These are phyloP conservation scores for Coniochaeta ligniaria DNA, from an alignment of 2,329 filamentous ascomycete species.

Conservation along the genomic window DNA sequence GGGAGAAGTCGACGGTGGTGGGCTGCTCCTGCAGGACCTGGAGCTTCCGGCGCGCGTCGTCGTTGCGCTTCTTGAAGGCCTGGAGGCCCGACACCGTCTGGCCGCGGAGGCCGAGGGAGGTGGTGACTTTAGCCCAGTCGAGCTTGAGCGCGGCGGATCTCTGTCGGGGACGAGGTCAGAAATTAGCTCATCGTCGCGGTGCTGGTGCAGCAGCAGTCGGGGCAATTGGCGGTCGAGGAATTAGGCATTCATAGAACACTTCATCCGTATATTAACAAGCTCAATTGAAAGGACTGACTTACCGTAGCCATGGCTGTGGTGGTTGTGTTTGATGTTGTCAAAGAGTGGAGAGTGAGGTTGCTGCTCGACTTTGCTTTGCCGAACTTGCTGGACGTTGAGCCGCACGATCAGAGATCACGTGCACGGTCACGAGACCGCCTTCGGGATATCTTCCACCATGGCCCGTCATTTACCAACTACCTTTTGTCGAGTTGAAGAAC, in stretches of 20 bases:
- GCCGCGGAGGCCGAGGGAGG: constrained; percentile 91
- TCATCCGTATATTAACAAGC: neutral
- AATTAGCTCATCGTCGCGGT: constrained; percentile 48
- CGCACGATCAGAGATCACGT: neutral
- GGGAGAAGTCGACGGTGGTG: constrained; percentile 82
- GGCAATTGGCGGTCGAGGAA: neutral
- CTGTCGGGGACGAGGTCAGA: constrained; percentile 42
- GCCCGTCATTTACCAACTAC: too few relatives aligned
- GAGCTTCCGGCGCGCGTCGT: constrained; percentile 93
- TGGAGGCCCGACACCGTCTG: constrained; percentile 87
- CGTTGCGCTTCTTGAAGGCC: constrained; percentile 99
- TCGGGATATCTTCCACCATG: too few relatives aligned
- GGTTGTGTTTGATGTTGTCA: constrained; percentile 30
- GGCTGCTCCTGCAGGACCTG: constrained; percentile 75
- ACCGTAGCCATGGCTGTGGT: constrained; percentile 62
- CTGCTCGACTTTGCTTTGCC: constrained; percentile 38
- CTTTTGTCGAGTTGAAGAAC: too few relatives aligned
- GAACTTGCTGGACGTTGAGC: constrained; percentile 18
- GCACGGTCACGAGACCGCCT: neutral
- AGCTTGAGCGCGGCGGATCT: constrained; percentile 98
- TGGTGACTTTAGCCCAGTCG: constrained; percentile 95
- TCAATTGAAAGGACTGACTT: constrained; percentile 33
- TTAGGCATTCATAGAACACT: neutral
- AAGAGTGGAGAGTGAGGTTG: constrained; percentile 43
- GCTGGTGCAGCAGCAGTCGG: neutral